Base-by-base conservation (phyloP, 805 yeast genomes). In the Yamadazyma sp. region DNA sequence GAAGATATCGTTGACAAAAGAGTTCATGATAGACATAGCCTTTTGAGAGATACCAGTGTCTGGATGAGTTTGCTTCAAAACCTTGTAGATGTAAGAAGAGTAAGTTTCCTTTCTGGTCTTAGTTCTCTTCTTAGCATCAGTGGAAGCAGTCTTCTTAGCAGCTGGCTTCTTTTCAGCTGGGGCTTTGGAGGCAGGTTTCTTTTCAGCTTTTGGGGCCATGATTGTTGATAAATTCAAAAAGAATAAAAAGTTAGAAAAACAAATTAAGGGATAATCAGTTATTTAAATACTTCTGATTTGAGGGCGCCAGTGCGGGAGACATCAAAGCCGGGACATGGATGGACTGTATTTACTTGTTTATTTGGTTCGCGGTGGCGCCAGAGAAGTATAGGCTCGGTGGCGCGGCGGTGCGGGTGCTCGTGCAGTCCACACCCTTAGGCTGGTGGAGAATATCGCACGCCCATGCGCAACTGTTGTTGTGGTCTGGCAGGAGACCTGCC, bases 1-100 rank as follows among this genome's bases (percentile, higher is more conserved):
- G 65, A 90, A 91, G 66, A 90, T 88, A 73, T 91, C 97, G 76
- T 89, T 90, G 57, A 91, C 97, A 59, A 91, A 91, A 32, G 97
- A 91, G 85, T 91, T 91, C 91, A 91, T 83, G 70, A 91, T 91
- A 52, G 96, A 89, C 96, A 91, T 91, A 52, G 98, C 96, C 70
- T 88, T 86, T 75, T 89, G 95, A 58, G 98, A 90, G 68, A 91
- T 91, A 87, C 97, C 98, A 49, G 98, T 91, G 71, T 91, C 97
- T 71, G 97, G 98, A 75, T 91, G 98, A 47, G 97, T 90, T 80
- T 91, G 97, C 75, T 90, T 90, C 67, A 91, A 84, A 54, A 90
- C 97, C 76, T 91, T 91, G 93, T 90, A 91, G 70, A 91, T 91
- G 76, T 91, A 91, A 48, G 97, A 89, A 52, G 96, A 88, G 79